These are phyloP conservation scores for Eimeria maxima DNA, from an alignment of 169 alveolate genomes.

Conservation along the genomic window DNA sequence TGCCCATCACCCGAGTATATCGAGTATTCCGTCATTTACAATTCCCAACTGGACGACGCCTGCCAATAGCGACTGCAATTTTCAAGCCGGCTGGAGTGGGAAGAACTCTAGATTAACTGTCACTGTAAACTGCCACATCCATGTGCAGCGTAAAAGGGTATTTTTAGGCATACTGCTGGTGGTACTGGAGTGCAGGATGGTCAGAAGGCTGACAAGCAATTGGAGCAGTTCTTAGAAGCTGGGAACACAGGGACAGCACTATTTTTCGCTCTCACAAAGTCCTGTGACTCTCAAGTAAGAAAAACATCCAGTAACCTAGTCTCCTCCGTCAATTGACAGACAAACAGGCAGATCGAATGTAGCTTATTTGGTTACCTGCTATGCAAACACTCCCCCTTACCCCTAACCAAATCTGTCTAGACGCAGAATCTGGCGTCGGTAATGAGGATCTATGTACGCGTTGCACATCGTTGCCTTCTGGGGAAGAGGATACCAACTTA, in stretches of 20 bases:
- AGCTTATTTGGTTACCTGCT: neutral
- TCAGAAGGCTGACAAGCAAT: slow-evolving; percentile 37
- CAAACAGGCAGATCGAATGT: neutral
- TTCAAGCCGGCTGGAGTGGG: neutral
- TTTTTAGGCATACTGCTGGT: neutral
- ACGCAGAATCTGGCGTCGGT: neutral
- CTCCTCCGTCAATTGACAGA: neutral
- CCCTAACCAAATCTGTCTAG: neutral
- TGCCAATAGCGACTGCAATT: neutral
- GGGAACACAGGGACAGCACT: slow-evolving; percentile 59
- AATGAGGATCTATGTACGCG: too few species aligned
- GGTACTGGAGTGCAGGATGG: slow-evolving; percentile 1
- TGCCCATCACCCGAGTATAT: too few species aligned
- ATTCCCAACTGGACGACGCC: neutral
- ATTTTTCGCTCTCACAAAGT: neutral
- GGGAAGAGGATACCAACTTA: too few species aligned
- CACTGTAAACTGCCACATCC: neutral
- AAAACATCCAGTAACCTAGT: neutral
- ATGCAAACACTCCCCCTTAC: neutral
- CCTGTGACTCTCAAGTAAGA: slow-evolving; percentile 22
- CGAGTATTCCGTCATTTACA: neutral
- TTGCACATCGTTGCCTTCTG: neutral
- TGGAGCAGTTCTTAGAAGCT: slow-evolving; percentile 39
- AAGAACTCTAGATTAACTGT: too few species aligned
- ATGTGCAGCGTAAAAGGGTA: neutral